Conservation (phyloP, 371 early-diverging fungal genomes). For the Apophysomyces elegans region DNA sequence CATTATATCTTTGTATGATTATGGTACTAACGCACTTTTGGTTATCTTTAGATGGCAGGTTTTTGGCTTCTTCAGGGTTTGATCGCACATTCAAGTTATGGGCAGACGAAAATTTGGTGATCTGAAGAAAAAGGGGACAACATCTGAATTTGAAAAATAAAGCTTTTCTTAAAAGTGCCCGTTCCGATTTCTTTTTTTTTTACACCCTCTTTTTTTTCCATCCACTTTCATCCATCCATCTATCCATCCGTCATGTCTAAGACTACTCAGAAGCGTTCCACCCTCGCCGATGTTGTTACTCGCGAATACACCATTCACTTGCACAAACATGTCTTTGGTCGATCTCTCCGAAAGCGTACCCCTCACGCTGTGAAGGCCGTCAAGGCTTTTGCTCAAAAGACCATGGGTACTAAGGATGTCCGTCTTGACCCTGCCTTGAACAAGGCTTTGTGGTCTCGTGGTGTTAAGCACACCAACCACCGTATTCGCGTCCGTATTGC, state of each 20-base stretch:
- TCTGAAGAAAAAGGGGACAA: conserved; percentile 26
- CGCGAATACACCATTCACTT: conserved; percentile 77
- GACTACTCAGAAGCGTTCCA: conserved; percentile 25
- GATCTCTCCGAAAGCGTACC: conserved; percentile 91
- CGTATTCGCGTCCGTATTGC: conserved; percentile 89
- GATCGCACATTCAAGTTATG: conserved; percentile 96
- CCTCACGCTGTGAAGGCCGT: conserved; percentile 91
- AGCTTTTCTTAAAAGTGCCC: no score
- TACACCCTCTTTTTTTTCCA: not conserved
- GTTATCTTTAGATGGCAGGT: conserved; percentile 66
- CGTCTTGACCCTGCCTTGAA: conserved; percentile 75
- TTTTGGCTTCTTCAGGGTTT: conserved; percentile 84
- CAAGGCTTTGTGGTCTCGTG: conserved; percentile 83
- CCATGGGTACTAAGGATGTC: conserved; percentile 86
- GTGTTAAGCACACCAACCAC: conserved; percentile 87
- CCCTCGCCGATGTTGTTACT: conserved; percentile 27
- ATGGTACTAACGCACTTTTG: no score
- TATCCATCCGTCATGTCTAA: conserved; percentile 18
- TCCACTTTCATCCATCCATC: conserved; percentile 16
- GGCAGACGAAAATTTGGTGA: conserved; percentile 62
- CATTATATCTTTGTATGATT: no score
- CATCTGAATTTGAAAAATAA: not conserved
- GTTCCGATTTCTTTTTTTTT: not conserved
- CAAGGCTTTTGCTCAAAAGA: conserved; percentile 77
- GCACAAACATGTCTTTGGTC: conserved; percentile 82